Percentiles rank a stretch among this genome's conserved stretches.
phyloP scores from a whole-genome alignment of 306 rosid species.

The Hylodesmum podocarpum region DNA sequence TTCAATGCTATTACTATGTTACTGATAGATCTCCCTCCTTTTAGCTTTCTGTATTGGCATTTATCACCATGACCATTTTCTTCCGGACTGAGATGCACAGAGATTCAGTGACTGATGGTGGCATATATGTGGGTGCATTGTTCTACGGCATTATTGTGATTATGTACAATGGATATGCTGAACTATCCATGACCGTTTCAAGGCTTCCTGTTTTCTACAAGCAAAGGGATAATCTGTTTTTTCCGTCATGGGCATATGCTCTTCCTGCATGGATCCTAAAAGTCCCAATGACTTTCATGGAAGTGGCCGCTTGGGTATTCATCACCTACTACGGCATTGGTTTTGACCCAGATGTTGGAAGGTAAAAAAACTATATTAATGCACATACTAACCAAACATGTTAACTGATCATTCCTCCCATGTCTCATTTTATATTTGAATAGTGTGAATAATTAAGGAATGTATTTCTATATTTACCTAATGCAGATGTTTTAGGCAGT shows the following conservation, averaged over 20 bases:
- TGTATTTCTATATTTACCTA: neutral
- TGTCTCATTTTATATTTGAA: neutral
- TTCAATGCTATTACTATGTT: neutral
- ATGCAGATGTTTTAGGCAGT: constrained; percentile 57
- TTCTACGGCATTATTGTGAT: constrained; percentile 38
- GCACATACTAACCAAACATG: neutral
- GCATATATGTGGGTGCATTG: constrained; percentile 52
- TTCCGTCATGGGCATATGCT: constrained; percentile 61
- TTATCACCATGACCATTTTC: constrained; percentile 53
- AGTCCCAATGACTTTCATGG: constrained; percentile 45
- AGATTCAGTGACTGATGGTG: constrained; percentile 48
- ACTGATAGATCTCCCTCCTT: neutral
- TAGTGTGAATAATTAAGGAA: neutral
- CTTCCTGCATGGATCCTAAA: constrained; percentile 58
- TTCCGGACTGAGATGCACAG: constrained; percentile 56
- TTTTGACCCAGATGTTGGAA: constrained; percentile 54
- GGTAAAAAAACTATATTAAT: constrained; percentile 27
- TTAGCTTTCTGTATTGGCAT: constrained; percentile 41
- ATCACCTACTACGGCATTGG: constrained; percentile 64
- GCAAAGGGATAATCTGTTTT: constrained; percentile 54
- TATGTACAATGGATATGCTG: constrained; percentile 55
- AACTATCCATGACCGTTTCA: constrained; percentile 46
- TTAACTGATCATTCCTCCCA: neutral
- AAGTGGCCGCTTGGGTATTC: constrained; percentile 53
- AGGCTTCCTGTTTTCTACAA: constrained; percentile 65